These are phyloP conservation scores for Lodderomyces orthopsilosis DNA, from an alignment of 1,139 yeast genomes.

Conservation along the genomic window DNA sequence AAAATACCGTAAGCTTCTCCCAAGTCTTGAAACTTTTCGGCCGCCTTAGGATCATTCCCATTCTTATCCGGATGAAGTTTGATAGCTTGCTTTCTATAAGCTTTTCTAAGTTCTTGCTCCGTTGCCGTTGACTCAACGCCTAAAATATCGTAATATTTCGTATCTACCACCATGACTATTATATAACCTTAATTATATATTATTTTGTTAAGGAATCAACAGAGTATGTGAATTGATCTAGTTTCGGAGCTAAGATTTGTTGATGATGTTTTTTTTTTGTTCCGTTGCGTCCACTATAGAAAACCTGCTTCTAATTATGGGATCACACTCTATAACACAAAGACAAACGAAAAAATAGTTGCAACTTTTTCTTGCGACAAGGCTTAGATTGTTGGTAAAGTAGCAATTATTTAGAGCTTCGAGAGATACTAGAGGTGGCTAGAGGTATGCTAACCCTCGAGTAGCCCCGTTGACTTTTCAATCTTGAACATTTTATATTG, in stretches of 20 bases:
- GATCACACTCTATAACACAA: background rate
- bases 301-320: background rate
- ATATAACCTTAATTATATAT: too few species aligned
- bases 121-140: constrained; percentile 79
- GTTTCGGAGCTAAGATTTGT: background rate
- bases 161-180: constrained; percentile 76
- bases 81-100: constrained; percentile 88
- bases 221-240: too few species aligned
- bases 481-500: too few species aligned
- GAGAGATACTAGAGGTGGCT: too few species aligned
- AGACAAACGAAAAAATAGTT: background rate
- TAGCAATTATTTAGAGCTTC: too few species aligned
- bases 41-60: constrained; percentile 79
- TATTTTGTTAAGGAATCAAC: too few species aligned
- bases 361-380: too few species aligned
- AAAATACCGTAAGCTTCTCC: constrained; percentile 50
- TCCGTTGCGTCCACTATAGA: background rate
- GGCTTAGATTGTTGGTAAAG: background rate
- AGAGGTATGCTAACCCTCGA: too few species aligned
- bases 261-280: background rate
- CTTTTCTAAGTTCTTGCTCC: constrained; percentile 86
- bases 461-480: too few species aligned
- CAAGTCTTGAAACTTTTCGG: constrained; percentile 91
- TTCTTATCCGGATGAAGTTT: constrained; percentile 93
- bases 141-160: constrained; percentile 80